Conservation (phyloP, 306 rosid species). For the Cicer arietinum region DNA sequence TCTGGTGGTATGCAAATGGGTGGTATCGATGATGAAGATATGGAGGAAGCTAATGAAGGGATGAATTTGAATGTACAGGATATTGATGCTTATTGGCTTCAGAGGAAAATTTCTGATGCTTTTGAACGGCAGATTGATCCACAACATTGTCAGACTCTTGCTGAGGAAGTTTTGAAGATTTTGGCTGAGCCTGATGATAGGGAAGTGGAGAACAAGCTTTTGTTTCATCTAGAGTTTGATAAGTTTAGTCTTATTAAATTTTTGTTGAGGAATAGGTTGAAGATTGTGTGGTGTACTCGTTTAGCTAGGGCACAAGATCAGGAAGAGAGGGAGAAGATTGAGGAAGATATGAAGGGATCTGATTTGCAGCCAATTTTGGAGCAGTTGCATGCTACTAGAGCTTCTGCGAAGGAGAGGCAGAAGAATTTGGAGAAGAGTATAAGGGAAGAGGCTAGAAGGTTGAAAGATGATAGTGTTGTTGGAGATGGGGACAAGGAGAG, state of each 20-base stretch:
- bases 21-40: conserved; percentile 89
- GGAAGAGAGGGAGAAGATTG: conserved; percentile 79
- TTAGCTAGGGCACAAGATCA: conserved; percentile 87
- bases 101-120: conserved; percentile 92
- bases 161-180: conserved; percentile 81
- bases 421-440: conserved; percentile 90
- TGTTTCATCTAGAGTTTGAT: conserved; percentile 70
- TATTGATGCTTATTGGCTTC: conserved; percentile 98
- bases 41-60: conserved; percentile 82
- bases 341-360: conserved; percentile 83
- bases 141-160: conserved; percentile 86
- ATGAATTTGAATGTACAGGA: conserved; percentile 90
- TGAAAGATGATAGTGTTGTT: conserved; percentile 71
- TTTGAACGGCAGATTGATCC: conserved; percentile 90
- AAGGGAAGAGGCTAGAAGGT: conserved; percentile 87
- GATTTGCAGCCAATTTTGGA: conserved; percentile 84
- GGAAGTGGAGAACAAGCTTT: conserved; percentile 75
- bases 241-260: conserved; percentile 80
- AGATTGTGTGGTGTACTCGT: conserved; percentile 93
- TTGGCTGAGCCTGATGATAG: conserved; percentile 84
- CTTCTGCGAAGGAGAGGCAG: conserved; percentile 89
- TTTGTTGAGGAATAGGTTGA: conserved; percentile 70
- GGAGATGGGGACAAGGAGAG: conserved; percentile 66
- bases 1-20: conserved; percentile 91
- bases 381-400: conserved; percentile 92